Evolutionary conservation across 192 early-diverging fungal species (phyloP).

Genomic region (Gorgonomyces haynaldii): DNA sequence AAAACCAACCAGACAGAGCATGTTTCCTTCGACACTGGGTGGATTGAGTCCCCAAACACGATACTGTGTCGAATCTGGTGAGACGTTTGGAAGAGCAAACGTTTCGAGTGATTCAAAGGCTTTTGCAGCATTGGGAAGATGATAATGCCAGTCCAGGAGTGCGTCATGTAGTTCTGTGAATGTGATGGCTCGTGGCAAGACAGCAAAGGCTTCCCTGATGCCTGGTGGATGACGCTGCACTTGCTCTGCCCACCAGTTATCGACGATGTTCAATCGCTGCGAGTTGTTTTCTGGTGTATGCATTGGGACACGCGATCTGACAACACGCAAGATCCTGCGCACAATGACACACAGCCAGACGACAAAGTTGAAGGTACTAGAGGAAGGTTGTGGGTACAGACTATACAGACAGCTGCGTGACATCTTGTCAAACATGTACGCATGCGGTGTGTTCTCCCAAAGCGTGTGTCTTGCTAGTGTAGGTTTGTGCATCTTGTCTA

Average conservation of each 20-base stretch:
- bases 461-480: background rate
- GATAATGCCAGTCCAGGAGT: background rate
- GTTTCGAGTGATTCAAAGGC: conserved; percentile 5
- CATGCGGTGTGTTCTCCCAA: conserved; percentile 7
- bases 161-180: conserved; percentile 1
- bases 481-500: background rate
- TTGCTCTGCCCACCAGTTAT: background rate
- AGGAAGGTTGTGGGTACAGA: conserved; percentile 8
- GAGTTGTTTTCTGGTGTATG: background rate
- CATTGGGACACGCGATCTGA: conserved; percentile 1
- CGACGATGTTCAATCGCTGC: too few relatives aligned
- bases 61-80: background rate
- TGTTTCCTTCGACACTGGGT: conserved; percentile 2
- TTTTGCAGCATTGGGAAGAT: background rate
- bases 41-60: background rate
- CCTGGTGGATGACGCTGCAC: background rate
- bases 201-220: background rate
- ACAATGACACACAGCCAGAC: conserved; percentile 10
- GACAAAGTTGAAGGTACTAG: conserved; percentile 5
- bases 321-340: conserved; percentile 3
- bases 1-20: conserved; percentile 1
- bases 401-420: conserved; percentile 1
- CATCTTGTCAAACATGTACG: conserved; percentile 6
- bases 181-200: background rate
- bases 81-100: background rate